phyloP scores from a whole-genome alignment of 495 filamentous ascomycete species.

The Hypomontagnella submonticulosa region DNA sequence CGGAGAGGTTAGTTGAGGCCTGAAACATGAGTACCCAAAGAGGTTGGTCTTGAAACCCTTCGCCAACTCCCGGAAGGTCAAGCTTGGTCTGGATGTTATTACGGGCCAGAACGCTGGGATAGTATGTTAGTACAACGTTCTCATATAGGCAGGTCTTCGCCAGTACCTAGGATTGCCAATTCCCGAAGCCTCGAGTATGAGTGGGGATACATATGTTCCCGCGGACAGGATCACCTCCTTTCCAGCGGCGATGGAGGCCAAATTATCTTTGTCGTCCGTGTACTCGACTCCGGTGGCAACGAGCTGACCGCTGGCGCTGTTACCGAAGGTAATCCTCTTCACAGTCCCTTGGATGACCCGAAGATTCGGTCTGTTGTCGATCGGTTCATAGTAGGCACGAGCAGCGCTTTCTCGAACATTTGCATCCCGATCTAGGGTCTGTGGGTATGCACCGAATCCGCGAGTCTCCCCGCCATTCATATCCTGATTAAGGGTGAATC shows the following conservation, averaged over 20 bases:
- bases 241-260: not conserved
- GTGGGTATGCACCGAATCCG: not conserved
- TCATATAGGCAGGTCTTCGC: not conserved
- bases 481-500: not conserved
- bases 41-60: constrained; percentile 9
- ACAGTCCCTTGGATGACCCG: not conserved
- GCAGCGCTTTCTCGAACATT: constrained; percentile 5
- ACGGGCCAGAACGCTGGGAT: constrained; percentile 1
- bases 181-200: not conserved
- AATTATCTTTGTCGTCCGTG: not conserved
- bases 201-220: not conserved
- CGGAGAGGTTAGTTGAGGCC: not conserved
- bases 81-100: constrained; percentile 5
- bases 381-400: constrained; percentile 2
- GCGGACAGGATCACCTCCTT: constrained; percentile 2
- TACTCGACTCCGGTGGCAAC: constrained; percentile 1
- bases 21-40: not conserved
- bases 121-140: constrained; percentile 1
- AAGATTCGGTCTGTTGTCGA: not conserved
- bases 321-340: not conserved
- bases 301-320: not conserved
- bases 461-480: not conserved
- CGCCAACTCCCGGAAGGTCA: constrained; percentile 3
- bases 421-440: constrained; percentile 2
- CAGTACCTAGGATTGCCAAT: constrained; percentile 1